phyloP scores from a whole-genome alignment of 306 rosid species.

The Acacia confusa region DNA sequence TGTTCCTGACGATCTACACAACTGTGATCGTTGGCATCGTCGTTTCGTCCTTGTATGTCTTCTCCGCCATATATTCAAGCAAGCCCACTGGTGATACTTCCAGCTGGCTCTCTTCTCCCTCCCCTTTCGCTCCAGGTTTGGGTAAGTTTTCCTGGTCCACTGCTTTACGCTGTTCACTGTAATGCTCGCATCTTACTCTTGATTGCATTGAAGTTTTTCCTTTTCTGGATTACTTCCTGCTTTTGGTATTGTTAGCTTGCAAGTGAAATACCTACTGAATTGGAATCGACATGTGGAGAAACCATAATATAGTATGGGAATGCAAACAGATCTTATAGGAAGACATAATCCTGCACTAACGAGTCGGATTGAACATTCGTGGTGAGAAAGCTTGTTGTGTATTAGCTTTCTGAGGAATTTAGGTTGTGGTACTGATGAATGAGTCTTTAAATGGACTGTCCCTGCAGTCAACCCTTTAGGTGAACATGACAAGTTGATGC shows the following conservation, averaged over 20 bases:
- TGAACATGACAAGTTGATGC: background rate
- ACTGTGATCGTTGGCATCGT: conserved; percentile 60
- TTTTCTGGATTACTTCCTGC: conserved; percentile 16
- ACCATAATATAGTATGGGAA: background rate
- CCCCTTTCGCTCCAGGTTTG: conserved; percentile 26
- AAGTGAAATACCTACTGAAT: conserved; percentile 25
- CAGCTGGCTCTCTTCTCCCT: conserved; percentile 31
- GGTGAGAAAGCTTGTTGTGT: background rate
- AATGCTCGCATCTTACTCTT: background rate
- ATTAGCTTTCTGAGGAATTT: background rate
- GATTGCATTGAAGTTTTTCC: background rate
- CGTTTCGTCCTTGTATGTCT: conserved; percentile 66
- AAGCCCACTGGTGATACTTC: conserved; percentile 37
- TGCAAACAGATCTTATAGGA: background rate
- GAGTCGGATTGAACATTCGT: background rate
- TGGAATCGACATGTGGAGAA: background rate
- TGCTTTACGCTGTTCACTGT: background rate
- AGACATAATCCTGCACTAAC: background rate
- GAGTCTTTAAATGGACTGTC: background rate
- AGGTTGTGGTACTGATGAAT: background rate
- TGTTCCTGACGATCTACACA: conserved; percentile 67
- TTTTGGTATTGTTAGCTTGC: conserved; percentile 12
- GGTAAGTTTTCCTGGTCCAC: conserved; percentile 38
- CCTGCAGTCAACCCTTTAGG: background rate
- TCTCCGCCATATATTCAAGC: conserved; percentile 66